Conservation (phyloP, 2,329 filamentous ascomycete species). For the Aureobasidium sp. region DNA sequence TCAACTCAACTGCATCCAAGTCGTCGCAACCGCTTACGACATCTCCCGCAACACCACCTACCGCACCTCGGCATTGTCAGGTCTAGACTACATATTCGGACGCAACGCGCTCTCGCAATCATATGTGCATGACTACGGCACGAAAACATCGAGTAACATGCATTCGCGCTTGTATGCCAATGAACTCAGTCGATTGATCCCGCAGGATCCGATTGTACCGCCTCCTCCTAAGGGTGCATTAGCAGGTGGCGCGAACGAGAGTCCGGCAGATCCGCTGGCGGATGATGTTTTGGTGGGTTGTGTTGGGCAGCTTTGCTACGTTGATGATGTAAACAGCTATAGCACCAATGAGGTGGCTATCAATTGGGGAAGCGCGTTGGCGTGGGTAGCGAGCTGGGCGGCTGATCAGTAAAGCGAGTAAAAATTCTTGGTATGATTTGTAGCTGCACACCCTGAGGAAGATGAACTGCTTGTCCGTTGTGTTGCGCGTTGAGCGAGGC, state of each 20-base stretch:
- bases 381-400: slow-evolving; percentile 16
- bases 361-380: slow-evolving; percentile 16
- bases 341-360: slow-evolving; percentile 17
- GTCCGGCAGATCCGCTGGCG: slow-evolving; percentile 14
- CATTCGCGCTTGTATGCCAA: slow-evolving; percentile 15
- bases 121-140: slow-evolving; percentile 17
- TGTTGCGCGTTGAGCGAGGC: too few species aligned
- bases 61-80: slow-evolving; percentile 12
- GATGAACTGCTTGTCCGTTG: too few species aligned
- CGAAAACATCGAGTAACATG: slow-evolving; percentile 14
- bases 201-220: slow-evolving; percentile 11
- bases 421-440: too few species aligned
- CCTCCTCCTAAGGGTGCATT: slow-evolving; percentile 6
- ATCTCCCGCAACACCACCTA: slow-evolving; percentile 4
- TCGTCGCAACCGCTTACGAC: slow-evolving; percentile 18
- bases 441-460: too few species aligned
- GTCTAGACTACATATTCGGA: slow-evolving; percentile 17
- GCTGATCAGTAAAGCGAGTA: slow-evolving; percentile 5
- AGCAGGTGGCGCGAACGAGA: slow-evolving; percentile 15
- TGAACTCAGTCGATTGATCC: slow-evolving; percentile 8
- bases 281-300: slow-evolving; percentile 18
- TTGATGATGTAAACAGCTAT: slow-evolving; percentile 18
- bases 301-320: slow-evolving; percentile 14
- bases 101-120: slow-evolving; percentile 16
- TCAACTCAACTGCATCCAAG: slow-evolving; percentile 17